These are phyloP conservation scores for Pseudocercospora eumusae DNA, from an alignment of 2,329 filamentous ascomycete species.

Conservation along the genomic window DNA sequence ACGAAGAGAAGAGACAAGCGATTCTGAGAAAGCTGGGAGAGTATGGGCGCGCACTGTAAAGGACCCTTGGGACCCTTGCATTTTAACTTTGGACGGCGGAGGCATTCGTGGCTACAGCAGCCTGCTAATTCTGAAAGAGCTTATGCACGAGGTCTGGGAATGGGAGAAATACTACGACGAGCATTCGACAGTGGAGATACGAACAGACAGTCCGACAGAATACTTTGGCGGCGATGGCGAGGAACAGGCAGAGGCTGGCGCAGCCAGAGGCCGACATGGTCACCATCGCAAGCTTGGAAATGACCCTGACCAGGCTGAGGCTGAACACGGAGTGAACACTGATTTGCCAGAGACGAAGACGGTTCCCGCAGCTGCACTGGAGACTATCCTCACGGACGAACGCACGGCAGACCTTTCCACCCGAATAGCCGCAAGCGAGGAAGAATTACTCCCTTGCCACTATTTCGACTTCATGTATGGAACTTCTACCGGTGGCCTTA, in stretches of 20 bases:
- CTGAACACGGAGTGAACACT: conserved; percentile 22
- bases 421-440: conserved; percentile 41
- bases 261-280: conserved; percentile 20
- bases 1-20: conserved; percentile 38
- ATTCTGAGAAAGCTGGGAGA: conserved; percentile 45
- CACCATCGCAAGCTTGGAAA: conserved; percentile 20
- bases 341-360: conserved; percentile 13
- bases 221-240: conserved; percentile 12
- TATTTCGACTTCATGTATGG: conserved; percentile 59
- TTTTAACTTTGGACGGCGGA: conserved; percentile 53
- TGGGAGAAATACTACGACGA: conserved; percentile 47
- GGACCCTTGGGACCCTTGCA: conserved; percentile 53
- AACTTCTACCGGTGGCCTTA: conserved; percentile 55
- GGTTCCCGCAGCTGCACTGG: conserved; percentile 22
- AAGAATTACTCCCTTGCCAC: conserved; percentile 52
- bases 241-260: conserved; percentile 25
- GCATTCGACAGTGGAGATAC: conserved; percentile 17
- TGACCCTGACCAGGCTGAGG: conserved; percentile 23
- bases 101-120: conserved; percentile 56
- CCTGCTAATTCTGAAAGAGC: conserved; percentile 50
- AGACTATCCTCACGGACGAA: conserved; percentile 24
- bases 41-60: conserved; percentile 47
- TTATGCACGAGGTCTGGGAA: conserved; percentile 52
- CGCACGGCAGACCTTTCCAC: conserved; percentile 27
- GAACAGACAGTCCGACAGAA: conserved; percentile 28